Evolutionary conservation across 2,329 filamentous ascomycete genomes (phyloP), one percentile per base, ranked within the genome.

Genomic region (Claviceps africana): DNA sequence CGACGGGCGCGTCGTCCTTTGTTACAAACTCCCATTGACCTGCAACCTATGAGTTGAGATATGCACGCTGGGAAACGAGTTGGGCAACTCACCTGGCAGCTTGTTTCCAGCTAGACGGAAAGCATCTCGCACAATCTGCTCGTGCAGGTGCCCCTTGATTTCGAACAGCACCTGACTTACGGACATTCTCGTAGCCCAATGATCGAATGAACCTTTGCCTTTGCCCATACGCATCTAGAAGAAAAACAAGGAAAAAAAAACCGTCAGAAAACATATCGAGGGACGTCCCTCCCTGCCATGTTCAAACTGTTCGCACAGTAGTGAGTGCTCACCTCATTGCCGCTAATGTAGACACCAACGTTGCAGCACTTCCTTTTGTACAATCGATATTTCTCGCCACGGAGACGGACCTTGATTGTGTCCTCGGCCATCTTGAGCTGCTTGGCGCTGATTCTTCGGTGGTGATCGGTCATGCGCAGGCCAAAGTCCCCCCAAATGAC

Each of bases 401-500:
- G 79, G 47, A 98, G 73, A 56, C 91, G 79, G 62, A 81, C 81
- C 67, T 88, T 91, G 68, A 98, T 97, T 2, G 91, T 93, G 60
- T 96, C 89, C 65, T 95, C 90, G 56, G 88, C 93, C 64, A 88
- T 83, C 71, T 90, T 90, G 57, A 98, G 78, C 61, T 95, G 87
- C 58, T 81, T 74, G 25, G 93, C 87, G 59, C 85, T 88, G 65
- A 98, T 87, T 63, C 93, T 82, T 53, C 93, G 86, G 71, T 96
- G 86, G 67, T 95, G 87, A 70, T 98, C 93, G 57, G 77, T 82
- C 83, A 98, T 93, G 53, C 93, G 86, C 59, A 98, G 73, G 9
- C 93, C 93, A 65, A 90, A 98, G 67, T 97, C 90, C 52, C 93
- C 93, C 88, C 89, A 97, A 53, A 94, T 82, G 21, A 98, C 86